Evolutionary conservation across 352 stramenopile species (phyloP).

Genomic region (Globisporangium sylvaticum): DNA sequence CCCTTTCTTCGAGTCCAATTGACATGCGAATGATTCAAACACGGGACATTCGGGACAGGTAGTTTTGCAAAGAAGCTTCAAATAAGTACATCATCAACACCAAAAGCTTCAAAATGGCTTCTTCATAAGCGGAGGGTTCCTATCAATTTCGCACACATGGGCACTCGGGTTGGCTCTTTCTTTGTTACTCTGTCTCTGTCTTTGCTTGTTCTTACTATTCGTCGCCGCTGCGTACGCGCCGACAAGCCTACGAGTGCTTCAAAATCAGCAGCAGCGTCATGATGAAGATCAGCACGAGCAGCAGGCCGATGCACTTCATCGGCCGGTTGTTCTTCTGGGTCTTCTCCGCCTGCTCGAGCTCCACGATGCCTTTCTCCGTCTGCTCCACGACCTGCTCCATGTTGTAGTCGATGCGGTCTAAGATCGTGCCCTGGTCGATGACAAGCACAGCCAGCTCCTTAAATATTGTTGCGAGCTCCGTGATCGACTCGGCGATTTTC

Average conservation of each 20-base stretch:
- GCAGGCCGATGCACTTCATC: conserved; percentile 92
- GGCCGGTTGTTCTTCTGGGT: conserved; percentile 97
- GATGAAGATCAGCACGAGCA: conserved; percentile 91
- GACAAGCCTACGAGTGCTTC: conserved; percentile 73
- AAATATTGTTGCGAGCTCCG: conserved; percentile 99
- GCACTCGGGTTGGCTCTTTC: not conserved
- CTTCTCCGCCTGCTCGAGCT: conserved; percentile 98
- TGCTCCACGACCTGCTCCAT: conserved; percentile 99
- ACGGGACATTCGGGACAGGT: conserved; percentile 12
- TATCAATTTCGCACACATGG: conserved; percentile 7
- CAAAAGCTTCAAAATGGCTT: not conserved
- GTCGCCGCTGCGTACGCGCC: too few relatives aligned
- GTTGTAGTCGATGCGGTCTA: conserved; percentile 99
- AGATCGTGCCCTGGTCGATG: conserved; percentile 99
- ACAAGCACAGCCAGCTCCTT: conserved; percentile 99
- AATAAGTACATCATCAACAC: not conserved
- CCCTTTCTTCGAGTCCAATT: not conserved
- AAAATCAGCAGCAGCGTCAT: conserved; percentile 91
- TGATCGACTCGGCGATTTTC: conserved; percentile 98
- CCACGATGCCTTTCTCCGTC: conserved; percentile 97
- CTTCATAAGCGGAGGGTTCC: not conserved
- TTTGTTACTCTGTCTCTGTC: conserved; percentile 3
- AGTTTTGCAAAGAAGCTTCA: conserved; percentile 1
- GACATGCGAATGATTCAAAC: not conserved
- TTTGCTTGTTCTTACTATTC: conserved; percentile 1